Conservation (phyloP, 306 rosid species). For the Quercus parvula region DNA sequence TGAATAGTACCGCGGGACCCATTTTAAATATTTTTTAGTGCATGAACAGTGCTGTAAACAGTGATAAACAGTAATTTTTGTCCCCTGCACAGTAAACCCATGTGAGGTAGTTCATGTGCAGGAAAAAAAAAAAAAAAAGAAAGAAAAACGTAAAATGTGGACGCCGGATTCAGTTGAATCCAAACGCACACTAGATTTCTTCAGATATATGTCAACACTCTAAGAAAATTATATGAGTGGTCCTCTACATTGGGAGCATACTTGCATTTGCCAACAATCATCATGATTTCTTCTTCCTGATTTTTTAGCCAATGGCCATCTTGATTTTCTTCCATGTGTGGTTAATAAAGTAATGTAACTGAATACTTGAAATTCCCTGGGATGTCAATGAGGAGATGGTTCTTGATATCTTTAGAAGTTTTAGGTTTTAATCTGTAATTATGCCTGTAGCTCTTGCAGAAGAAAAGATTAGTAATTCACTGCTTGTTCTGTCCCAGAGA, state of each 20-base stretch:
- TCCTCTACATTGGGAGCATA: background rate
- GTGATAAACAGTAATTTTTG: no score
- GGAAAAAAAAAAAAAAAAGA: no score
- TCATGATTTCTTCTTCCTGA: background rate
- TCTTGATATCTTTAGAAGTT: background rate
- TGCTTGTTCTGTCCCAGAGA: background rate
- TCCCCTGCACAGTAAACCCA: no score
- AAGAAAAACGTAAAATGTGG: no score
- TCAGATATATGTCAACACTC: background rate
- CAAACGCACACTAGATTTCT: background rate
- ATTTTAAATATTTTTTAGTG: no score
- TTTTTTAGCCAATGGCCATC: background rate
- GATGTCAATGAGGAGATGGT: background rate
- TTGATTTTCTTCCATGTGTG: background rate
- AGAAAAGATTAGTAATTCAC: background rate
- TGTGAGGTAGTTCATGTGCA: no score
- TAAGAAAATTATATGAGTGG: background rate
- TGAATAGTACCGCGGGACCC: no score
- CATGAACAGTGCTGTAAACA: no score
- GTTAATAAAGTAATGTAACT: background rate
- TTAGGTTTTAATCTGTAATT: background rate
- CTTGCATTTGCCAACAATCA: background rate
- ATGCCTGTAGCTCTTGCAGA: background rate
- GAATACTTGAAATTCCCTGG: background rate
- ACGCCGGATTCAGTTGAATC: no score